phyloP scores from a whole-genome alignment of 768 basidiomycete species.

The Coprinellus micaceus region DNA sequence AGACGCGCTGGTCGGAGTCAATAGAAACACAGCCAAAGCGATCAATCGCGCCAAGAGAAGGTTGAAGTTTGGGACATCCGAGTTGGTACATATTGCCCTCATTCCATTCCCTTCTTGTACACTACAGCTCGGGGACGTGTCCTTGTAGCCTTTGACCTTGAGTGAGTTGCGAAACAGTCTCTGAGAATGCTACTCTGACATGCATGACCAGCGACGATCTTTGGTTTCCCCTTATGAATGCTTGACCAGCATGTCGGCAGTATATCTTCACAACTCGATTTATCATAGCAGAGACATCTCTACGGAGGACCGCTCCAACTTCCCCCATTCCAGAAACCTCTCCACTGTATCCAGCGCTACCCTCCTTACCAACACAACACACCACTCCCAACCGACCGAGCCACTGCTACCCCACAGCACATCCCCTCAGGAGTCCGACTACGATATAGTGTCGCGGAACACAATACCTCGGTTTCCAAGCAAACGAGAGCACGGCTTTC shows the following conservation, averaged over 20 bases:
- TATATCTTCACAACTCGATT: constrained; percentile 55
- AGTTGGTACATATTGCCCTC: neutral
- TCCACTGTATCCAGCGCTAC: constrained; percentile 38
- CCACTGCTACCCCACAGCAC: constrained; percentile 38
- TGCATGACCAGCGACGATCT: neutral
- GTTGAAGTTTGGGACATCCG: constrained; percentile 2
- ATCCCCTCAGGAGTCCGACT: constrained; percentile 23
- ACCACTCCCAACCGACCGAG: constrained; percentile 40
- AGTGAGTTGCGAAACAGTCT: neutral
- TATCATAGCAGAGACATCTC: constrained; percentile 36
- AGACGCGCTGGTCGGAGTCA: neutral
- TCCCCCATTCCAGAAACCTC: constrained; percentile 42
- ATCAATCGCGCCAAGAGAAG: constrained; percentile 10
- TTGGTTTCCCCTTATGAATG: constrained; percentile 7
- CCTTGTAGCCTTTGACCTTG: constrained; percentile 1
- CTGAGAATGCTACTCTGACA: neutral
- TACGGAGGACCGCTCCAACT: constrained; percentile 18
- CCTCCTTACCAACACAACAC: constrained; percentile 33
- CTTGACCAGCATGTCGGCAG: constrained; percentile 46
- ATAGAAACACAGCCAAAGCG: neutral
- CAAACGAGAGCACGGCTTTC: constrained; percentile 20
- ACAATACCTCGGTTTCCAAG: constrained; percentile 24
- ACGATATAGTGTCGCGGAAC: constrained; percentile 22
- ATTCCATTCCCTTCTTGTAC: neutral
- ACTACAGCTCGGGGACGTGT: constrained; percentile 1